A percentile compares a stretch with the other conserved stretches of the same genome.
Evolutionary conservation across 2,329 filamentous ascomycete genomes (phyloP).

Genomic region (Neurospora sp.): DNA sequence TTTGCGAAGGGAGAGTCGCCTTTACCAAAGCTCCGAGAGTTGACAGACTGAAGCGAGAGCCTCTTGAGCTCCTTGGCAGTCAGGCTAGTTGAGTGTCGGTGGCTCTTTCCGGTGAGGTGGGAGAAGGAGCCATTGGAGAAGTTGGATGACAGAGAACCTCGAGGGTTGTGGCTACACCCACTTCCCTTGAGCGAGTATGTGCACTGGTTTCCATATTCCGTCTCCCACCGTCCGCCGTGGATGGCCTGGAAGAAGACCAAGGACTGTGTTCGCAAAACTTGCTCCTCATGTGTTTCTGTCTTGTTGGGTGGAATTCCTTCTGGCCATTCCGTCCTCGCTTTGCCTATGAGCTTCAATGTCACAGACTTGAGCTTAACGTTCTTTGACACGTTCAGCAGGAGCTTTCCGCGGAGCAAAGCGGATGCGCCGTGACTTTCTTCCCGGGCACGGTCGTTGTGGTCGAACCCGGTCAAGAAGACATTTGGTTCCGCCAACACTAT

Average conservation of each 20-base stretch:
- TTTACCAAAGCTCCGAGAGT: conserved; percentile 78
- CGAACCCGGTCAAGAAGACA: conserved; percentile 70
- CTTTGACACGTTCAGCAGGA: conserved; percentile 77
- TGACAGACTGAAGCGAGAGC: conserved; percentile 69
- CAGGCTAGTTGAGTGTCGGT: conserved; percentile 22
- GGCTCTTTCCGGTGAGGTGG: conserved; percentile 19
- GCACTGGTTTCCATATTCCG: conserved; percentile 55
- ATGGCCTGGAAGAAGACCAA: conserved; percentile 86
- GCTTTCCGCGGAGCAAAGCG: conserved; percentile 73
- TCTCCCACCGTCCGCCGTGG: conserved; percentile 47
- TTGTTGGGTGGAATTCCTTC: conserved; percentile 89
- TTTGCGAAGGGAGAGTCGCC: conserved; percentile 61
- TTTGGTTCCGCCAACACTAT: conserved; percentile 73
- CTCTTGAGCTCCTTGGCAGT: conserved; percentile 49
- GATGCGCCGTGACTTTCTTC: conserved; percentile 53
- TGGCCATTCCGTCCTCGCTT: conserved; percentile 88
- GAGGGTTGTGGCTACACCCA: conserved; percentile 22
- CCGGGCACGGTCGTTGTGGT: conserved; percentile 52
- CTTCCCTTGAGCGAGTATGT: conserved; percentile 38
- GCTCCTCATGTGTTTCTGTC: conserved; percentile 72
- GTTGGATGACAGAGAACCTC: conserved; percentile 22
- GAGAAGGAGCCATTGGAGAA: conserved; percentile 23
- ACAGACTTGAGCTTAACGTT: conserved; percentile 89
- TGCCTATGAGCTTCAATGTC: conserved; percentile 75
- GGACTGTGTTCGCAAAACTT: conserved; percentile 78